phyloP scores from a whole-genome alignment of 768 basidiomycete species.

The Xerocomus brunneocitrinus region DNA sequence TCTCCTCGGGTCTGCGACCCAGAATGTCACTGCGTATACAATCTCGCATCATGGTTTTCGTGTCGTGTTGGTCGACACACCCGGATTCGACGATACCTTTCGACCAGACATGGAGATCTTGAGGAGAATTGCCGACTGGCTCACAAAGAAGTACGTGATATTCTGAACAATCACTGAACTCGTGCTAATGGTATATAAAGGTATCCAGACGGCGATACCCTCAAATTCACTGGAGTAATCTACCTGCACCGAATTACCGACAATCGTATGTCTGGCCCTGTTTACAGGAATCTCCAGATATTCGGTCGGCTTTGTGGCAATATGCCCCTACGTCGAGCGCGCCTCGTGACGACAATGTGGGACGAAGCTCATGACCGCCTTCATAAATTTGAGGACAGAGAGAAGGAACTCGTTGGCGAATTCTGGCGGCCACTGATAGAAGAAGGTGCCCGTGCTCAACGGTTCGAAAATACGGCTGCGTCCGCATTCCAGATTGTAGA shows the following conservation, averaged over 20 bases:
- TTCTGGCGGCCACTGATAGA: conserved; percentile 13
- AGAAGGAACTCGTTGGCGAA: not conserved
- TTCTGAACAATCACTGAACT: not conserved
- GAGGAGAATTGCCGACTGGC: not conserved
- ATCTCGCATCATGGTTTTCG: not conserved
- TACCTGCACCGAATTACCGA: conserved; percentile 36
- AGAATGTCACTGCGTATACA: not conserved
- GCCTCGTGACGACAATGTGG: conserved; percentile 39
- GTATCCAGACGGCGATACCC: not conserved
- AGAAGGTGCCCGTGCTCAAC: not conserved
- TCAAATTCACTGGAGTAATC: conserved; percentile 30
- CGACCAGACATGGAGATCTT: not conserved
- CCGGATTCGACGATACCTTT: not conserved
- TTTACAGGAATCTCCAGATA: conserved; percentile 27
- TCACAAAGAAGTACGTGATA: not conserved
- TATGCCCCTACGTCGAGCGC: conserved; percentile 4
- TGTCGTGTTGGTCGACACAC: not conserved
- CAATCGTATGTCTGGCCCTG: conserved; percentile 31
- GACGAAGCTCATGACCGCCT: conserved; percentile 5
- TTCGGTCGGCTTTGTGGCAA: conserved; percentile 34
- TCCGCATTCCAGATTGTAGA: not conserved
- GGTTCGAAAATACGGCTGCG: conserved; percentile 1
- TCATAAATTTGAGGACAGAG: not conserved
- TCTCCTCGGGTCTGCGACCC: not conserved
- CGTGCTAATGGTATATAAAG: not conserved